Percentiles rank a stretch among this genome's conserved stretches.
Conservation (phyloP, 768 basidiomycete genomes). For the Mycena belliarum region DNA sequence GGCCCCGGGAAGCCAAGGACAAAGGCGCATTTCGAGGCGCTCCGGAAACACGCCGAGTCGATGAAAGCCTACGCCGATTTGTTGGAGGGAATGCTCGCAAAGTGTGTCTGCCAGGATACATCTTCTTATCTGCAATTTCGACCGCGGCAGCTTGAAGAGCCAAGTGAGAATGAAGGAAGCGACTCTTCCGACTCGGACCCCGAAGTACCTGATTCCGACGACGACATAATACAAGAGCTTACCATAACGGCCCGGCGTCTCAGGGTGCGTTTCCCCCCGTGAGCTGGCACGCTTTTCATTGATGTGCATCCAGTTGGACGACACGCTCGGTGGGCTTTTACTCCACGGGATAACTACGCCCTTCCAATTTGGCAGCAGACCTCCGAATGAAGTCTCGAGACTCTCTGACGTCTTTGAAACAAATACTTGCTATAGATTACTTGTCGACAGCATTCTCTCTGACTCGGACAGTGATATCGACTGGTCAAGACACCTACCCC, state of each 20-base stretch:
- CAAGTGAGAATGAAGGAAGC: background rate
- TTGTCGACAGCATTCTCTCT: slow-evolving; percentile 9
- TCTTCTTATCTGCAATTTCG: slow-evolving; percentile 10
- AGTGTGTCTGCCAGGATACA: slow-evolving; percentile 17
- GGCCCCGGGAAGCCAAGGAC: slow-evolving; percentile 7
- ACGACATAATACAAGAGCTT: slow-evolving; percentile 18
- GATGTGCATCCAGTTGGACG: slow-evolving; percentile 10
- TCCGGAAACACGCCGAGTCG: slow-evolving; percentile 10
- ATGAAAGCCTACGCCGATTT: slow-evolving; percentile 9
- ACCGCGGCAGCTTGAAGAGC: slow-evolving; percentile 1
- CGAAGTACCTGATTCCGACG: slow-evolving; percentile 10
- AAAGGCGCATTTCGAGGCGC: slow-evolving; percentile 20
- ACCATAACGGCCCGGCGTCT: slow-evolving; percentile 10
- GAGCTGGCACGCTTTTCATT: background rate
- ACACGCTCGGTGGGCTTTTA: slow-evolving; percentile 5
- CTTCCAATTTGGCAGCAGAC: background rate
- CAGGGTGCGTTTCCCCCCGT: slow-evolving; percentile 7
- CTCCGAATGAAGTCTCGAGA: background rate
- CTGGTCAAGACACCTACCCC: slow-evolving; percentile 19
- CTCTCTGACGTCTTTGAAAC: background rate
- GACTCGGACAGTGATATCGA: slow-evolving; percentile 12
- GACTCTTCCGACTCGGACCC: background rate
- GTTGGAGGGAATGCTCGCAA: slow-evolving; percentile 8
- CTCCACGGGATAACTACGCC: slow-evolving; percentile 6
- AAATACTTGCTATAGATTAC: slow-evolving; percentile 9